Evolutionary conservation across 1,284 basidiomycete species (phyloP).

Genomic region (Apiotrichum siamense): DNA sequence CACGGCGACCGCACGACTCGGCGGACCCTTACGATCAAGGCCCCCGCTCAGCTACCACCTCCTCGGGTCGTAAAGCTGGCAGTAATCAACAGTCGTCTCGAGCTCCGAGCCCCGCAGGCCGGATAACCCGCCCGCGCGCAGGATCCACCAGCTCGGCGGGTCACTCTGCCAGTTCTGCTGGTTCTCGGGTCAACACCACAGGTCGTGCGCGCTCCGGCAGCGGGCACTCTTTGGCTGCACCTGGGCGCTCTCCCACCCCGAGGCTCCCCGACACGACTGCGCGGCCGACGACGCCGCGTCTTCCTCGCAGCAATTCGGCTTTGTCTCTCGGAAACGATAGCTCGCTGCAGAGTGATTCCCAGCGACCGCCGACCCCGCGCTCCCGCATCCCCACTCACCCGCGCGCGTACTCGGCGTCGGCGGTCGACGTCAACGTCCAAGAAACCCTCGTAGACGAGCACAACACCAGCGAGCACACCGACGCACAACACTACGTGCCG

Average conservation of each 20-base stretch:
- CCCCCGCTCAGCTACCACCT: too few relatives aligned
- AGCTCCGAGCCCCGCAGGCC: not conserved
- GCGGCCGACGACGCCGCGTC: not conserved
- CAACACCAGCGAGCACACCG: not conserved
- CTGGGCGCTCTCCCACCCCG: not conserved
- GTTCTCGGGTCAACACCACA: not conserved
- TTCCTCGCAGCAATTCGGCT: not conserved
- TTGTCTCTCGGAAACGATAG: too few relatives aligned
- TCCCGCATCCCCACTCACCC: slow-evolving; percentile 13
- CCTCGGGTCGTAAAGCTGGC: not conserved
- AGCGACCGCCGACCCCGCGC: slow-evolving; percentile 1
- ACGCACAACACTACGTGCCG: too few relatives aligned
- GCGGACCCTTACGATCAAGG: too few relatives aligned
- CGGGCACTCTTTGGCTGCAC: too few relatives aligned
- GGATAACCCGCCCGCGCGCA: not conserved
- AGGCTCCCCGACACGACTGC: not conserved
- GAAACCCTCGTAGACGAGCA: slow-evolving; percentile 5
- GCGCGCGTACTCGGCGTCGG: slow-evolving; percentile 9
- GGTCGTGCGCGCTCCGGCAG: too few relatives aligned
- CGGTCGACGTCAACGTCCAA: not conserved
- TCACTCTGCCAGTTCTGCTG: not conserved
- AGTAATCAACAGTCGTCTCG: not conserved
- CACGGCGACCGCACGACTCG: too few relatives aligned
- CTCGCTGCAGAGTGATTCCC: not conserved
- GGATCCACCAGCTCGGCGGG: not conserved